Base-by-base conservation (phyloP, 768 basidiomycete species). In the Psilocybe subaeruginosa region DNA sequence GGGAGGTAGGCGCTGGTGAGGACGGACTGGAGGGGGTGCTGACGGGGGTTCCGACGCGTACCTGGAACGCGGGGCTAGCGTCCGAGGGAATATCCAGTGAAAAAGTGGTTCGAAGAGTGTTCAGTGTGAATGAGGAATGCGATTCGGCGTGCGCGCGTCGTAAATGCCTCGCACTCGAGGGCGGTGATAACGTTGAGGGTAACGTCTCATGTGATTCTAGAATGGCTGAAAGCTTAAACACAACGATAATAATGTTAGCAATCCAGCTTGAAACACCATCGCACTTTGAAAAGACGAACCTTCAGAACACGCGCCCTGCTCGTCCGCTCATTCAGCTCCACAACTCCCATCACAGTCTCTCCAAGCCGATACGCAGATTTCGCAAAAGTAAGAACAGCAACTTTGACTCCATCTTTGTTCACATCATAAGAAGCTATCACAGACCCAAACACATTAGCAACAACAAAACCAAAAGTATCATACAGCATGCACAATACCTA, bases 331-430 rank as follows among this genome's bases (percentile, higher is more conserved):
- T 99, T 99, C 63, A 99, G 71, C 69, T 93, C 89, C 23, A 99
- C 89, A 0, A 96, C 88, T 2, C 96, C 97, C 48, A 89, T 76
- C 23, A 98, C 87, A 0, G 95, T 95, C 76, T 99, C 96, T 3
- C 97, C 97, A 0, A 98, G 84, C 17, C 97, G 77, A 73, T 93
- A 98, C 0, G 93, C 91, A 43, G 90, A 88, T 75, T 98, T 98
- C 27, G 92, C 87, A 64, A 99, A 92, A 0, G 95, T 97, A 12
- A 99, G 74, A 39, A 92, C 88, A 5, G 97, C 96, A 60, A 99
- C 94, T 45, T 87, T 86, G 39, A 91, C 84, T 0, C 92, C 94
- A 37, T 97, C 93, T 78, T 98, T 97, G 70, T 89, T 92, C 58
- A 98, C 95, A 76, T 98, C 96, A 74, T 94, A 98, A 0, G 95